Conservation (phyloP, 2,329 filamentous ascomycete species). For the Clonostachys rhizophaga region DNA sequence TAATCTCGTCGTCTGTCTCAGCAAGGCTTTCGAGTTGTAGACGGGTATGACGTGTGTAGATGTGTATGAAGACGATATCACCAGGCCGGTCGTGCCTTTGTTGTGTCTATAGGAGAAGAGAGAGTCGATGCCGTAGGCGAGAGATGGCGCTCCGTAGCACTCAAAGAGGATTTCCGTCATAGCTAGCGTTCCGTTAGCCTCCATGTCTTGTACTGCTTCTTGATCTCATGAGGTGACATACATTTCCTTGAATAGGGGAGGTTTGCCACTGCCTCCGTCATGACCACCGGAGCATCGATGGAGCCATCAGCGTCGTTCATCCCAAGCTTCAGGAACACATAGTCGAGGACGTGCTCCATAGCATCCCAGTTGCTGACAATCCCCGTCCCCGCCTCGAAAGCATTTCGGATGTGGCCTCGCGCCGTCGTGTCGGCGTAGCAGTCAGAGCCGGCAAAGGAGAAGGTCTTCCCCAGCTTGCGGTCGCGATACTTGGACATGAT, state of each 20-base stretch:
- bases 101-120: conserved; percentile 96
- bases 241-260: conserved; percentile 83
- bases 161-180: conserved; percentile 99
- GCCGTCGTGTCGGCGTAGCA: conserved; percentile 94
- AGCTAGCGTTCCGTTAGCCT: conserved; percentile 42
- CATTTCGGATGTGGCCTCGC: conserved; percentile 81
- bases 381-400: conserved; percentile 86
- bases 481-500: conserved; percentile 95
- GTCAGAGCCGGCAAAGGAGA: conserved; percentile 87
- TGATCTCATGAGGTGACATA: conserved; percentile 37
- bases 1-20: conserved; percentile 79
- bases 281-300: conserved; percentile 82
- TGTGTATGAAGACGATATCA: conserved; percentile 88
- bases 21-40: conserved; percentile 76
- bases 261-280: conserved; percentile 95
- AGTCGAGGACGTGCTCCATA: conserved; percentile 91
- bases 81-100: conserved; percentile 77
- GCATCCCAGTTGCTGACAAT: conserved; percentile 98
- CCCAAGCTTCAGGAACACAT: conserved; percentile 90
- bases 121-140: conserved; percentile 93
- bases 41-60: conserved; percentile 95
- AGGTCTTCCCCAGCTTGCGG: conserved; percentile 86
- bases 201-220: not conserved
- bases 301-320: conserved; percentile 70
- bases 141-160: conserved; percentile 84